A percentile compares a stretch with the other conserved stretches of the same genome.
Evolutionary conservation across 345 rosid species (phyloP).

Genomic region (Hibiscus trionum): DNA sequence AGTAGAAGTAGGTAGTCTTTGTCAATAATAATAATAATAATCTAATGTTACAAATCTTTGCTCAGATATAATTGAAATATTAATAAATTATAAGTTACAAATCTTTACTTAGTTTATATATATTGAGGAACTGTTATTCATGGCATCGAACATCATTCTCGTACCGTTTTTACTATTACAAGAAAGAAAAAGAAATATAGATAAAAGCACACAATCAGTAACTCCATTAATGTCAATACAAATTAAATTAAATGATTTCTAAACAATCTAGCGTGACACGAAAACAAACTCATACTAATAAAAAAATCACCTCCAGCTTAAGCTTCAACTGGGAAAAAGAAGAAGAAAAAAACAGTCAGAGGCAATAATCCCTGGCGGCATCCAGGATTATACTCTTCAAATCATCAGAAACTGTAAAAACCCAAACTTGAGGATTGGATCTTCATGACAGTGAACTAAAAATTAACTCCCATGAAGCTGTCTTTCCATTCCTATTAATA

Average conservation of each 20-base stretch:
- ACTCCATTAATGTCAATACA: neutral
- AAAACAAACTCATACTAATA: too few species aligned
- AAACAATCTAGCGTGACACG: neutral
- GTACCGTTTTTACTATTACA: too few species aligned
- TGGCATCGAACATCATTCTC: too few species aligned
- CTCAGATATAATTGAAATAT: too few species aligned
- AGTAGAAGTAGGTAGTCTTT: too few species aligned
- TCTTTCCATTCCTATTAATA: neutral
- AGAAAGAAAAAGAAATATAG: too few species aligned
- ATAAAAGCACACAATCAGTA: neutral
- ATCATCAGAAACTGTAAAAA: neutral
- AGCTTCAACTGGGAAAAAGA: neutral
- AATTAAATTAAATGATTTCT: neutral
- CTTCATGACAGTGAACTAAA: slow-evolving; percentile 3
- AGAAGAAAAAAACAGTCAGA: neutral
- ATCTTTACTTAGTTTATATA: too few species aligned
- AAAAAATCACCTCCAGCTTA: neutral
- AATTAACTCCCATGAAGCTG: slow-evolving; percentile 3
- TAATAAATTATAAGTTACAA: too few species aligned
- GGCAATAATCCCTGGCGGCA: neutral
- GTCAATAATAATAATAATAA: too few species aligned
- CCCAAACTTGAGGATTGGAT: neutral
- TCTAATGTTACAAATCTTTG: too few species aligned
- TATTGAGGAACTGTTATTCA: too few species aligned
- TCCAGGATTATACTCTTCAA: neutral